phyloP scores from a whole-genome alignment of 192 early-diverging fungal species.

The Backusella sp. region DNA sequence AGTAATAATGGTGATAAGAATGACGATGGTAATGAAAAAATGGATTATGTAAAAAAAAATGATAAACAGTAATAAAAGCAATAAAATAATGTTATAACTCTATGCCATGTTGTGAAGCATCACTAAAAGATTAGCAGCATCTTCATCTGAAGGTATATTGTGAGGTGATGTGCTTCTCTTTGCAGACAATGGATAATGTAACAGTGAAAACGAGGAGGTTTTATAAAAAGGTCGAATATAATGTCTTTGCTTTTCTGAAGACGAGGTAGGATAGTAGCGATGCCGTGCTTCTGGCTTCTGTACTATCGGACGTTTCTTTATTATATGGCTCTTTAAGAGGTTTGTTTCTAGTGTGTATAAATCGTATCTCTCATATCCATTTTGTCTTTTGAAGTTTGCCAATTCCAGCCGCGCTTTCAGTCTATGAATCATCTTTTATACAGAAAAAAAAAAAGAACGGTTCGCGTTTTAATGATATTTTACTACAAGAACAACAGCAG shows the following conservation, averaged over 20 bases:
- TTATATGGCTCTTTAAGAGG: background rate
- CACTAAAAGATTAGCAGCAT: conserved; percentile 30
- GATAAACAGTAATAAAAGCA: background rate
- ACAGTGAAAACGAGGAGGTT: background rate
- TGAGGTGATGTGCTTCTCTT: conserved; percentile 22
- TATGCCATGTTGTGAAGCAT: conserved; percentile 25
- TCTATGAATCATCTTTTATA: conserved; percentile 25
- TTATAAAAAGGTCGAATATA: background rate
- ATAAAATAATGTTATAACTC: background rate
- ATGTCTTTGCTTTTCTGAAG: conserved; percentile 2
- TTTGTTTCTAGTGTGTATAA: conserved; percentile 16
- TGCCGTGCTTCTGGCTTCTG: background rate
- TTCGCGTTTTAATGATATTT: background rate
- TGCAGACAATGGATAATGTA: conserved; percentile 10
- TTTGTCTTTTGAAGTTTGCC: conserved; percentile 28
- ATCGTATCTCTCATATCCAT: conserved; percentile 31
- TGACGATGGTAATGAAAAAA: background rate
- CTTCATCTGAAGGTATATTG: conserved; percentile 17
- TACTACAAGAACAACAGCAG: background rate
- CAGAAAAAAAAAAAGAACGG: background rate
- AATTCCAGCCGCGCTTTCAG: conserved; percentile 28
- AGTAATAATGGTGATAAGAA: background rate
- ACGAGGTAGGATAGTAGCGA: conserved; percentile 21
- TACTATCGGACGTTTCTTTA: background rate
- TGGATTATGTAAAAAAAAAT: background rate